phyloP scores from a whole-genome alignment of 2,329 filamentous ascomycete genomes.

The Colletotrichum graminicola region DNA sequence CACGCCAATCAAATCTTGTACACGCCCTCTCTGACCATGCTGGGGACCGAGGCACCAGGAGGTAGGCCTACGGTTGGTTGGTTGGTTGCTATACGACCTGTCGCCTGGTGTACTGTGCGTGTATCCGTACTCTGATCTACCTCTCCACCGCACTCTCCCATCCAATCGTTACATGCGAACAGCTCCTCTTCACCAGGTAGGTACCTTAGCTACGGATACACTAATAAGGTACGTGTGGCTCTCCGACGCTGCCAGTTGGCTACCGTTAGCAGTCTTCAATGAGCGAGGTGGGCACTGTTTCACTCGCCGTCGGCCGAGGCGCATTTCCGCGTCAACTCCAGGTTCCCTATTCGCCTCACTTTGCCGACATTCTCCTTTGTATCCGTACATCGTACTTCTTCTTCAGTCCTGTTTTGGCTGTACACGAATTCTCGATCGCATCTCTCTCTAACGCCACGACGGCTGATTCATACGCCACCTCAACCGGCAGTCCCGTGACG shows the following conservation, averaged over 20 bases:
- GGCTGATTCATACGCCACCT: conserved; percentile 10
- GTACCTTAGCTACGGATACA: background rate
- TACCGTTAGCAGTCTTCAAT: background rate
- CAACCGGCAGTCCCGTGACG: conserved; percentile 24
- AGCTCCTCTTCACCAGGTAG: background rate
- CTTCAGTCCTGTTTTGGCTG: background rate
- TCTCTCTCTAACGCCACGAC: background rate
- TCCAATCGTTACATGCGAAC: background rate
- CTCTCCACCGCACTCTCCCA: background rate
- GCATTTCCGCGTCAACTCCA: conserved; percentile 6
- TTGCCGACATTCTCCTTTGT: background rate
- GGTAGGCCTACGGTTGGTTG: background rate
- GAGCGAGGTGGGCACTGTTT: conserved; percentile 16
- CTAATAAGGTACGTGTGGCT: background rate
- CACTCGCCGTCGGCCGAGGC: conserved; percentile 25
- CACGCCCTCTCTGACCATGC: background rate
- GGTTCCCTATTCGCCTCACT: conserved; percentile 24
- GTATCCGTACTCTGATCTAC: background rate
- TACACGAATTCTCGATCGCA: background rate
- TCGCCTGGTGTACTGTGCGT: background rate
- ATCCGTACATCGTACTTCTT: background rate
- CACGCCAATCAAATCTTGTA: conserved; percentile 12
- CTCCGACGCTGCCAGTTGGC: background rate
- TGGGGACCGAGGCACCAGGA: conserved; percentile 18
- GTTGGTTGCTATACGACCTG: background rate